Evolutionary conservation across 1,284 basidiomycete genomes (phyloP).

Genomic region (Rhodotorula sp.): DNA sequence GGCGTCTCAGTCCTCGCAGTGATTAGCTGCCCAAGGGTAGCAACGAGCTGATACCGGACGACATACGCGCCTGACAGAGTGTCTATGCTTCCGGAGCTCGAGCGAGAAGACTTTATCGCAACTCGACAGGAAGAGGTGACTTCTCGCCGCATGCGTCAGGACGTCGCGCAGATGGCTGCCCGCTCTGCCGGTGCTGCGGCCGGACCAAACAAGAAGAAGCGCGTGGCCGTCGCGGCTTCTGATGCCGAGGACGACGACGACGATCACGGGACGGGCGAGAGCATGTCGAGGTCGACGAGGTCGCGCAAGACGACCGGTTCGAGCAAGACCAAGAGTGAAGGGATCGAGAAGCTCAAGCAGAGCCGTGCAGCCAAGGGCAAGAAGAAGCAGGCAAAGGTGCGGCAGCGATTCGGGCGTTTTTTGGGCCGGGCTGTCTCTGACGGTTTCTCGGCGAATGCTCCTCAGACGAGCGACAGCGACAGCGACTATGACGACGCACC

Average conservation of each 20-base stretch:
- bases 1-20: no score
- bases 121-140: slow-evolving; percentile 77
- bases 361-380: slow-evolving; percentile 62
- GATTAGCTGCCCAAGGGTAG: slow-evolving; percentile 26
- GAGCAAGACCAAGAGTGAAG: slow-evolving; percentile 75
- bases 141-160: slow-evolving; percentile 67
- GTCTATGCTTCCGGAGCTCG: slow-evolving; percentile 74
- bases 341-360: slow-evolving; percentile 77
- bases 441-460: not conserved
- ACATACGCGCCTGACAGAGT: slow-evolving; percentile 56
- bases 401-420: not conserved
- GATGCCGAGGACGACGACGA: slow-evolving; percentile 50
- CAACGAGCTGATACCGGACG: slow-evolving; percentile 36
- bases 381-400: slow-evolving; percentile 44
- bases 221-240: slow-evolving; percentile 20
- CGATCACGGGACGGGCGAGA: slow-evolving; percentile 10
- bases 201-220: slow-evolving; percentile 51
- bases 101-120: slow-evolving; percentile 80
- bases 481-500: slow-evolving; percentile 24
- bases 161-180: slow-evolving; percentile 73
- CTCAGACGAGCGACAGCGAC: slow-evolving; percentile 23
- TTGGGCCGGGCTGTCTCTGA: not conserved
- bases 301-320: slow-evolving; percentile 63
- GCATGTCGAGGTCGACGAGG: slow-evolving; percentile 10
- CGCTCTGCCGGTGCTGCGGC: slow-evolving; percentile 59